Percentiles rank a stretch among this genome's conserved stretches.
These are phyloP conservation scores for Dillenia suffruticosa DNA, from an alignment of 164 flowering plant species.

Conservation along the genomic window DNA sequence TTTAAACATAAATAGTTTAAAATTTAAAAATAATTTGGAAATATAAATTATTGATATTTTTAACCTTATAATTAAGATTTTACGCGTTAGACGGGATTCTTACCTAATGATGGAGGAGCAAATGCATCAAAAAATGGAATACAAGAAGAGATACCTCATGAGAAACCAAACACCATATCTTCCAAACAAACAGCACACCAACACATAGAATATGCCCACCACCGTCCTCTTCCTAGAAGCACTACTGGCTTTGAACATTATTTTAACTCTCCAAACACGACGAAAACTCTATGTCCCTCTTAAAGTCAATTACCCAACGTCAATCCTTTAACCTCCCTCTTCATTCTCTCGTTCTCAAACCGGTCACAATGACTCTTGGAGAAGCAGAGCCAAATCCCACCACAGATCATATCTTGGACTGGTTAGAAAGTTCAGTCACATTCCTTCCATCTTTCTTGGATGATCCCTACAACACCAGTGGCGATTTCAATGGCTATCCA, in stretches of 20 bases:
- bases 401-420: constrained; percentile 40
- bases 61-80: no score
- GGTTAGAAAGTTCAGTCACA: constrained; percentile 44
- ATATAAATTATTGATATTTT: no score
- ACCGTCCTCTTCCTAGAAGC: constrained; percentile 27
- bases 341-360: background rate
- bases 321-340: background rate
- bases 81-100: no score
- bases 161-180: constrained; percentile 27
- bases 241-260: constrained; percentile 6
- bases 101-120: no score
- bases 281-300: background rate
- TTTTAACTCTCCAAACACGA: constrained; percentile 2
- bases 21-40: no score
- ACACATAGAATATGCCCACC: constrained; percentile 33
- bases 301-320: constrained; percentile 19
- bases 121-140: no score
- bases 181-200: constrained; percentile 43
- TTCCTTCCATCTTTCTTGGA: constrained; percentile 40
- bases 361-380: constrained; percentile 29
- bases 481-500: constrained; percentile 26
- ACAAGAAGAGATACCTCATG: no score
- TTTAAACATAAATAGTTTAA: no score
- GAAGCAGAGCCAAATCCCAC: constrained; percentile 34
- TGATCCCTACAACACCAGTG: constrained; percentile 31